Conservation (phyloP, 2,329 filamentous ascomycete genomes). For the Shiraia bambusicola region DNA sequence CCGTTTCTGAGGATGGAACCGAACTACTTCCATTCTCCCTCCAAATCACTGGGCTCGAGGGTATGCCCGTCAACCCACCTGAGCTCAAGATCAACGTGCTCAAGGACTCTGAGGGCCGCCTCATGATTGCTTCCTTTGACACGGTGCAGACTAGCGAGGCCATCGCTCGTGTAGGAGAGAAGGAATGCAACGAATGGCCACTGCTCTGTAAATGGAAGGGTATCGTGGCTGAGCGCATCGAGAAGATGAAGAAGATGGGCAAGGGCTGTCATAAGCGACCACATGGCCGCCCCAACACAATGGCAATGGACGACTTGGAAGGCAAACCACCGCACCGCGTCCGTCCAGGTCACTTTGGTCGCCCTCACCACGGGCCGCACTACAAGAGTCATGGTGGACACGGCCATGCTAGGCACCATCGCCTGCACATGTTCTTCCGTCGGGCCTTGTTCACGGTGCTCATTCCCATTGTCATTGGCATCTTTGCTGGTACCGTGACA, state of each 20-base stretch:
- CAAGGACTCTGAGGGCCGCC: conserved; percentile 39
- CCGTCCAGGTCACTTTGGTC: conserved; percentile 23
- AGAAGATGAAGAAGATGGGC: conserved; percentile 38
- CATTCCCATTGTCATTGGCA: conserved; percentile 67
- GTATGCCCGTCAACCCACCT: conserved; percentile 32
- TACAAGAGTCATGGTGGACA: conserved; percentile 26
- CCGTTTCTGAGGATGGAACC: conserved; percentile 38
- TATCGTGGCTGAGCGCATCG: conserved; percentile 38
- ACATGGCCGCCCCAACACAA: conserved; percentile 28
- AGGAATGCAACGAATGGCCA: conserved; percentile 42
- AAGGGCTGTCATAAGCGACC: conserved; percentile 41
- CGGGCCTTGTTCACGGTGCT: conserved; percentile 64
- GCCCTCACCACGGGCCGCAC: conserved; percentile 22
- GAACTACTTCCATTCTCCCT: conserved; percentile 45
- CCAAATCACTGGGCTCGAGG: conserved; percentile 39
- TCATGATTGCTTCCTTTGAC: conserved; percentile 44
- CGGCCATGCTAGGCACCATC: conserved; percentile 24
- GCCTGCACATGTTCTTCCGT: conserved; percentile 38
- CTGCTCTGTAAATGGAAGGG: conserved; percentile 48
- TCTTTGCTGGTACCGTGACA: conserved; percentile 67
- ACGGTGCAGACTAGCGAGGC: conserved; percentile 22
- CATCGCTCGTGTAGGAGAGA: conserved; percentile 22
- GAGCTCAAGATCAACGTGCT: conserved; percentile 41
- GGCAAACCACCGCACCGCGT: conserved; percentile 41
- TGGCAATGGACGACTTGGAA: conserved; percentile 28